A percentile compares a stretch with the other conserved stretches of the same genome.
phyloP scores from a whole-genome alignment of 2,329 filamentous ascomycete genomes.

The Penicillium sclerotiorum region DNA sequence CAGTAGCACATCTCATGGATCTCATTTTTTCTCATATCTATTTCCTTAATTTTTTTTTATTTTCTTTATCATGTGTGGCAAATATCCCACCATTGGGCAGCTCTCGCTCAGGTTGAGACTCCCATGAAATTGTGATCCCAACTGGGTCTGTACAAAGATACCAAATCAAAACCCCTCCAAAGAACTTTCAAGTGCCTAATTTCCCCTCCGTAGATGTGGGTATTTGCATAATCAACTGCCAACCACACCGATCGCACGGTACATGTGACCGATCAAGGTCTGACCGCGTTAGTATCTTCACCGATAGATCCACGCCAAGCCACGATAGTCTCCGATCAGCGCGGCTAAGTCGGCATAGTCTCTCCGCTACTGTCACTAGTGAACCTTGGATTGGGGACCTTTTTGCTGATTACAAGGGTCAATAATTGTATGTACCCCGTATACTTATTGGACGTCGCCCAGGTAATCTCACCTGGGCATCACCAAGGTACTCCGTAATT shows the following conservation, averaged over 20 bases:
- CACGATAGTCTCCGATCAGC: conserved; percentile 21
- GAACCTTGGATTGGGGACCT: conserved; percentile 11
- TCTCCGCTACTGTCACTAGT: conserved; percentile 17
- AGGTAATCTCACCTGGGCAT: too few species aligned
- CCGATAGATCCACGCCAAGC: conserved; percentile 22
- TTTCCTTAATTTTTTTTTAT: background rate
- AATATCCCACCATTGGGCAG: conserved; percentile 13
- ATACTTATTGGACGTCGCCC: background rate
- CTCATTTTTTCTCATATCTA: background rate
- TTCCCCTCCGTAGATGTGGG: background rate
- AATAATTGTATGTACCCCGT: too few species aligned
- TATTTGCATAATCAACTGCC: background rate
- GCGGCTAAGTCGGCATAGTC: conserved; percentile 28
- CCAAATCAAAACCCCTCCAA: background rate
- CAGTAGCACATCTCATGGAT: conserved; percentile 12
- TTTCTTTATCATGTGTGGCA: conserved; percentile 1
- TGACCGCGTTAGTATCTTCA: conserved; percentile 15
- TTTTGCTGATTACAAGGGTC: too few species aligned
- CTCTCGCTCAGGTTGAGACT: conserved; percentile 28
- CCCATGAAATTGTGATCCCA: conserved; percentile 18
- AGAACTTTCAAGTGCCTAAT: background rate
- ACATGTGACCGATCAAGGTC: conserved; percentile 25
- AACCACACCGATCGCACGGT: conserved; percentile 10
- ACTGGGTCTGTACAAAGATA: conserved; percentile 14
- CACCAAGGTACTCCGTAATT: too few species aligned